These are phyloP conservation scores for Exophiala dermatitidis DNA, from an alignment of 2,329 filamentous ascomycete genomes.

Conservation along the genomic window DNA sequence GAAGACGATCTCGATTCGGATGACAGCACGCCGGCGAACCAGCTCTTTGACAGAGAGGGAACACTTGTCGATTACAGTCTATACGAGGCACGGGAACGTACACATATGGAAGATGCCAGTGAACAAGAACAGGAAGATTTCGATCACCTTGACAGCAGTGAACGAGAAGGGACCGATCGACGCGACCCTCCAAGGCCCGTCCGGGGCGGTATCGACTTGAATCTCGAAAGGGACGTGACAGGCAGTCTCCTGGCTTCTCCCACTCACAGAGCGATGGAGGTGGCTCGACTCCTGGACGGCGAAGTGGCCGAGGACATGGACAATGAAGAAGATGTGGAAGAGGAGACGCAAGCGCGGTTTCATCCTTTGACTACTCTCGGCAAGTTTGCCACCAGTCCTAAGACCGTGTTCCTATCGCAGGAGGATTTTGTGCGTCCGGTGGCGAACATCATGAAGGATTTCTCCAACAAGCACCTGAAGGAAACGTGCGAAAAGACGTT, in stretches of 20 bases:
- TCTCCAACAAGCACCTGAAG: slow-evolving; percentile 66
- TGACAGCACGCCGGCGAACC: slow-evolving; percentile 30
- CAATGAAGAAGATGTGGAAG: slow-evolving; percentile 29
- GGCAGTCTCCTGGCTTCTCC: slow-evolving; percentile 17
- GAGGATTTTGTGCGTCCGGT: slow-evolving; percentile 64
- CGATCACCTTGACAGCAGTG: background rate
- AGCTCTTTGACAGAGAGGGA: slow-evolving; percentile 35
- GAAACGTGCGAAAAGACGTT: slow-evolving; percentile 66
- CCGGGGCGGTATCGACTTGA: slow-evolving; percentile 12
- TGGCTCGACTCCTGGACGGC: slow-evolving; percentile 36
- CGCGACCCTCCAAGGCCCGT: background rate
- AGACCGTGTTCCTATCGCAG: slow-evolving; percentile 67
- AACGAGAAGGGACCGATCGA: background rate
- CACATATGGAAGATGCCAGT: background rate
- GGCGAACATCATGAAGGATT: slow-evolving; percentile 57
- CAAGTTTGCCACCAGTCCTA: slow-evolving; percentile 65
- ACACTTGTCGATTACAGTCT: slow-evolving; percentile 31
- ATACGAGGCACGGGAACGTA: background rate
- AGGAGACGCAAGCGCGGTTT: slow-evolving; percentile 43
- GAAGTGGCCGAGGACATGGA: slow-evolving; percentile 41
- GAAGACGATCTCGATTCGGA: slow-evolving; percentile 24
- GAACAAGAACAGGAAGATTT: background rate
- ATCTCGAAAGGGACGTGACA: background rate
- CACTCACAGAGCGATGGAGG: slow-evolving; percentile 32
- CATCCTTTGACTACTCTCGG: slow-evolving; percentile 61